These are phyloP conservation scores for Volvox africanus DNA, from an alignment of 139 green algal genomes.

Conservation along the genomic window DNA sequence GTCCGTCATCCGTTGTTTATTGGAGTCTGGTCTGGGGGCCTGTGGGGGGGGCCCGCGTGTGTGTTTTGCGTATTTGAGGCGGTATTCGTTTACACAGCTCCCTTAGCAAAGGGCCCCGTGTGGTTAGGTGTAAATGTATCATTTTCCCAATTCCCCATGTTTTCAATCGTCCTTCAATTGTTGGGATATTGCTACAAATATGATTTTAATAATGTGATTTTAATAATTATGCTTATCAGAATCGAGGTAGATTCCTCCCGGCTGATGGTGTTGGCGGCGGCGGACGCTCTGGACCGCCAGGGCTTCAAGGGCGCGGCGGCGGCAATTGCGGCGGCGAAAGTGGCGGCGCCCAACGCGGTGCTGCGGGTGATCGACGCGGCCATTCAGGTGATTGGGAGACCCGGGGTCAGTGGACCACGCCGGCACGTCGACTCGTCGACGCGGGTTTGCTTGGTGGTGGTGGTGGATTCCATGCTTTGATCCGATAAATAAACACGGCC, in stretches of 20 bases:
- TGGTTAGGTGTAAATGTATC: no score
- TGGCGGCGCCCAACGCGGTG: slow-evolving; percentile 83
- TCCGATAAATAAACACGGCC: no score
- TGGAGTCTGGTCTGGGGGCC: neutral
- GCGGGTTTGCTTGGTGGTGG: neutral
- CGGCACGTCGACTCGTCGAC: neutral
- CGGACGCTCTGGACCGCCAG: slow-evolving; percentile 78
- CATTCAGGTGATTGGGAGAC: slow-evolving; percentile 79
- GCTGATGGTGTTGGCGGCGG: slow-evolving; percentile 85
- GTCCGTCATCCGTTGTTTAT: neutral
- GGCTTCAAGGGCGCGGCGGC: slow-evolving; percentile 79
- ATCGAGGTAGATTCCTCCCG: slow-evolving; percentile 59
- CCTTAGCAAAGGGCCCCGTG: no score
- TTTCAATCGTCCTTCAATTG: no score
- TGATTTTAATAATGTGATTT: no score
- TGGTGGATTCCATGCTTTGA: neutral
- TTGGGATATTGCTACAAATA: no score
- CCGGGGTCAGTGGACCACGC: neutral
- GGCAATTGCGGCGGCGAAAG: slow-evolving; percentile 93
- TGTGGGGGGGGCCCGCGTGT: neutral
- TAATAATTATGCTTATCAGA: slow-evolving; percentile 14
- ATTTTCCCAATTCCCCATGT: no score
- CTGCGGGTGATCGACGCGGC: slow-evolving; percentile 86
- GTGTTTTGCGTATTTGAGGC: no score
- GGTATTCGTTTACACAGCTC: no score